These are phyloP conservation scores for Pichia phayaonensis DNA, from an alignment of 805 yeast species.

Conservation along the genomic window DNA sequence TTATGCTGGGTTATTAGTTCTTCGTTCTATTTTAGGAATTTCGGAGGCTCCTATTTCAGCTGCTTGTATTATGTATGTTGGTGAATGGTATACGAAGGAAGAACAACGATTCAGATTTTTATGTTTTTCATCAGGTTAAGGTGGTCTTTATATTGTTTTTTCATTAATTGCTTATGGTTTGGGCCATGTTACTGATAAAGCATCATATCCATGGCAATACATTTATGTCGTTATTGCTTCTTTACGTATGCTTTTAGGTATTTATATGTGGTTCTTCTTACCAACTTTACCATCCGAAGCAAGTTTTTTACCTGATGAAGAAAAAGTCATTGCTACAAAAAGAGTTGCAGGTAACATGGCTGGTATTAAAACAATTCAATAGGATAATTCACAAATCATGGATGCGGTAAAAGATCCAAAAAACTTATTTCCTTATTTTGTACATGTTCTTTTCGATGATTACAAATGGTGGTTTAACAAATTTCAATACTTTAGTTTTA, in stretches of 20 bases:
- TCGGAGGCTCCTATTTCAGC: conserved; percentile 36
- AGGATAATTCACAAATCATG: conserved; percentile 37
- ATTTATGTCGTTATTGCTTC: conserved; percentile 47
- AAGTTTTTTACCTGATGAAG: conserved; percentile 31
- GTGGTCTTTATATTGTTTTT: conserved; percentile 36
- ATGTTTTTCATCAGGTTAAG: conserved; percentile 31
- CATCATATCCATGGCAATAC: conserved; percentile 36
- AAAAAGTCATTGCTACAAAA: conserved; percentile 36
- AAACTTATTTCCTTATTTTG: conserved; percentile 32
- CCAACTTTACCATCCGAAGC: conserved; percentile 50
- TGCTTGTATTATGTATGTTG: conserved; percentile 38
- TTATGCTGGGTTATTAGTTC: conserved; percentile 38
- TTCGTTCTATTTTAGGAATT: conserved; percentile 32
- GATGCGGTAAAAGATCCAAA: conserved; percentile 42
- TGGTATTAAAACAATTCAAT: conserved; percentile 33
- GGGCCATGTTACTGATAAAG: conserved; percentile 10
- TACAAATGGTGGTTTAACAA: conserved; percentile 18
- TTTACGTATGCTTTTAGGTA: conserved; percentile 33
- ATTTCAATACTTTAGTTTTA: conserved; percentile 14
- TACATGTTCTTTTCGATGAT: conserved; percentile 18
- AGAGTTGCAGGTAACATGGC: conserved; percentile 29
- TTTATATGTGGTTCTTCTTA: conserved; percentile 31
- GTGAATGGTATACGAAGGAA: conserved; percentile 39
- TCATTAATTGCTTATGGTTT: conserved; percentile 27
- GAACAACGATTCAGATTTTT: conserved; percentile 35